Evolutionary conservation across 1,284 basidiomycete species (phyloP).

Genomic region (Sutorius eximius): DNA sequence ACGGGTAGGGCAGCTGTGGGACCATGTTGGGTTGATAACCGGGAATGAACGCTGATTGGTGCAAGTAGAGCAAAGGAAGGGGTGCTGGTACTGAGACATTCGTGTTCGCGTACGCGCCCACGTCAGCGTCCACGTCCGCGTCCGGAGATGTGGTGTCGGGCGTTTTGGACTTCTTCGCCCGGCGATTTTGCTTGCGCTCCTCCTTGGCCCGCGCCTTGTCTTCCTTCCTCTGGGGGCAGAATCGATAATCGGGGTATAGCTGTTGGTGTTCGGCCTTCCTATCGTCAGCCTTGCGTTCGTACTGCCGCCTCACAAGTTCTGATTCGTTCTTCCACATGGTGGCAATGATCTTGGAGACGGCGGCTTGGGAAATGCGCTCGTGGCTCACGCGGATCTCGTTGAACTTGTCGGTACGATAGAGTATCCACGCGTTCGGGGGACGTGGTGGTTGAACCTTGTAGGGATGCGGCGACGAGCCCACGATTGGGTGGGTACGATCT

Average conservation of each 20-base stretch:
- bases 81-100: neutral
- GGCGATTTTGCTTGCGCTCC: conserved; percentile 41
- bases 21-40: neutral
- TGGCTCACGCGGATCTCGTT: conserved; percentile 38
- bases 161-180: conserved; percentile 30
- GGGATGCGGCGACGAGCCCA: conserved; percentile 13
- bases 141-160: conserved; percentile 8
- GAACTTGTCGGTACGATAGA: conserved; percentile 79
- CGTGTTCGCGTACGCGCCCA: neutral
- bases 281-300: conserved; percentile 67
- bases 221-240: conserved; percentile 66
- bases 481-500: conserved; percentile 1
- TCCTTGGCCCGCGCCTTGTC: conserved; percentile 54
- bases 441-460: conserved; percentile 51
- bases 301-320: conserved; percentile 53
- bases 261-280: conserved; percentile 66
- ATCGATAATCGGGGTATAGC: conserved; percentile 73
- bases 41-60: neutral
- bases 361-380: conserved; percentile 60
- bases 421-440: conserved; percentile 89
- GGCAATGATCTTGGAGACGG: conserved; percentile 72
- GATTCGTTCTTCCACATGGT: conserved; percentile 68
- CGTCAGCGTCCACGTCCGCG: neutral
- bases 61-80: conserved; percentile 6
- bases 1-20: conserved; percentile 18